Evolutionary conservation across 129 eudicot genomes (phyloP).

Genomic region (Chrysanthemum lavandulifolium): DNA sequence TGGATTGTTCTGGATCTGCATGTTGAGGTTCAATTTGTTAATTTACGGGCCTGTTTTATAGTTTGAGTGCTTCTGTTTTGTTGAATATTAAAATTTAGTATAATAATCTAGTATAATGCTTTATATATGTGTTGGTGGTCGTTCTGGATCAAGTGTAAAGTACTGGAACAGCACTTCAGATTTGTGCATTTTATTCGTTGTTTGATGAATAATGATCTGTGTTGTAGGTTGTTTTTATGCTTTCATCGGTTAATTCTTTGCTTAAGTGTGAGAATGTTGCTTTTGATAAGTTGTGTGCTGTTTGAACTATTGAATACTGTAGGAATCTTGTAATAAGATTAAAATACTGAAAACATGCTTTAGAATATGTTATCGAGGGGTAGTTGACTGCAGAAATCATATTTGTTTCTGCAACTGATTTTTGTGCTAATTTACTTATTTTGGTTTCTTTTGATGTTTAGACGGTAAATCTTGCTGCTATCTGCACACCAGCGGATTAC

Average conservation of each 20-base stretch:
- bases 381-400: slow-evolving; percentile 4
- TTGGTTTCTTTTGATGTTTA: slow-evolving; percentile 28
- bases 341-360: background rate
- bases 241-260: too few species aligned
- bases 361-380: slow-evolving; percentile 1
- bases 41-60: background rate
- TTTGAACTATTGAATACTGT: slow-evolving; percentile 2
- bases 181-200: too few species aligned
- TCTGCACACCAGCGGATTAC: slow-evolving; percentile 98
- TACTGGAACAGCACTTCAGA: too few species aligned
- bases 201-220: too few species aligned
- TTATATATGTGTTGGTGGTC: too few species aligned
- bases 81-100: background rate
- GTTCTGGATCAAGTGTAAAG: too few species aligned
- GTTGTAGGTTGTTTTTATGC: too few species aligned
- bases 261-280: too few species aligned
- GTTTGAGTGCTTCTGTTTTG: background rate
- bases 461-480: slow-evolving; percentile 94
- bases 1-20: slow-evolving; percentile 24
- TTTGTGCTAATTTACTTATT: slow-evolving; percentile 7
- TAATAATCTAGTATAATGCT: too few species aligned
- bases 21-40: background rate
- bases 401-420: background rate
- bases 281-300: background rate
- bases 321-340: background rate